Base-by-base conservation (phyloP, 2,329 filamentous ascomycete genomes). In the Colletotrichum incanum region DNA sequence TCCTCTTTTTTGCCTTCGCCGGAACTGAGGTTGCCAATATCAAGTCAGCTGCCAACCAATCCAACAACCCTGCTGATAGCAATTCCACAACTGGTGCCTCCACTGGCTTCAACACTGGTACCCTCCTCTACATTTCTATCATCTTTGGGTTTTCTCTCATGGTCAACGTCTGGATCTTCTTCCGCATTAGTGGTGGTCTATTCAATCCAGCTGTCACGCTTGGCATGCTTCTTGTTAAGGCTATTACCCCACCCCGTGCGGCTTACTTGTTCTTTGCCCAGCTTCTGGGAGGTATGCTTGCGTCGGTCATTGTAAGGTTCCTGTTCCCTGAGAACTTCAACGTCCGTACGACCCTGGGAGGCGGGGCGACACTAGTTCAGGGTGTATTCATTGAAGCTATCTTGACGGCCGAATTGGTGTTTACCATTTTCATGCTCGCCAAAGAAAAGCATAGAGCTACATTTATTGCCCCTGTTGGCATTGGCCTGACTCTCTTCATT, bases 351-450 rank as follows among this genome's bases (percentile, higher is more conserved):
- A 80, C 77, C 0, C 80, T 87, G 1, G 79, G 80, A 43, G 80
- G 79, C 26, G 81, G 81, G 7, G 82, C 84, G 2, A 81, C 80
- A 16, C 71, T 83, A 3, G 83, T 80, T 2, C 85, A 86, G 74
- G 86, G 85, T n/a, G 78, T 87, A 28, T 83, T 87, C 68, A 85
- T 88, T 49, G 86, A 88, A 73, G 85, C 85, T 74, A 79, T 88
- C 39, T 77, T 87, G 20, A 87, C 86, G 3, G 82, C 84, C 14
- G 83, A 87, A 73, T 74, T 88, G 34, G 80, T 86, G 18, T 86
- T 87, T 67, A 84, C 84, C 14, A 85, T 87, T 65, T 85, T 87
- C 73, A 86, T 87, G 85, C 80, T 87, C n/a, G 85, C 86, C 28
- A 84, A 84, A 34, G 85, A 87, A 77, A 86, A 87, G 75, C 85